These are phyloP conservation scores for Aureococcus anophagefferens DNA, from an alignment of 108 stramenopile genomes.

Conservation along the genomic window DNA sequence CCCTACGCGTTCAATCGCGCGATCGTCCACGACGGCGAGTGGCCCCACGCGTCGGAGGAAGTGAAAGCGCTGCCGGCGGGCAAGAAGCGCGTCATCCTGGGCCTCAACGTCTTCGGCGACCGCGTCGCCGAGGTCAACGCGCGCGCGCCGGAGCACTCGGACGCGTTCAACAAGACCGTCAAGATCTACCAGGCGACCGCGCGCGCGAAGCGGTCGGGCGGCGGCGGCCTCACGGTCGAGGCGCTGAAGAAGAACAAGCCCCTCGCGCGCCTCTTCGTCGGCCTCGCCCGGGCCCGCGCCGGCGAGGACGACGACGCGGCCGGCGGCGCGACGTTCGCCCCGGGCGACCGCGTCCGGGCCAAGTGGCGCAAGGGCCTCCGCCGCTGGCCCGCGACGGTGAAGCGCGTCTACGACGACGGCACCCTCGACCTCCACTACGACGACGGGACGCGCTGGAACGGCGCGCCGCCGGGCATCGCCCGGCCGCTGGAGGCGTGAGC, in stretches of 20 bases:
- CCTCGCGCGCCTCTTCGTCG: background rate
- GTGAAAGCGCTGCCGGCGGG: background rate
- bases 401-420: background rate
- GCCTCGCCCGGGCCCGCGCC: background rate
- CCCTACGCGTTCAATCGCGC: constrained; percentile 3
- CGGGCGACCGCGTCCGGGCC: background rate
- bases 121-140: background rate
- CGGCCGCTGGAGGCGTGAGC: too few species aligned
- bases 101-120: constrained; percentile 11
- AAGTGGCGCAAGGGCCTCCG: background rate
- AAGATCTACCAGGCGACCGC: constrained; percentile 12
- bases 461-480: background rate
- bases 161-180: constrained; percentile 19
- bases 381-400: background rate
- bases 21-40: constrained; percentile 11
- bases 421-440: background rate
- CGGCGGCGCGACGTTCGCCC: background rate
- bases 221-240: background rate
- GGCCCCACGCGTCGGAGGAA: constrained; percentile 6
- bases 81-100: constrained; percentile 15
- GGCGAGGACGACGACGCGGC: background rate
- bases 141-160: constrained; percentile 15
- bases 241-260: background rate
- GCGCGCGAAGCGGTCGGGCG: too few species aligned
- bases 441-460: background rate